These are phyloP conservation scores for Nakazawaea laoshanensis DNA, from an alignment of 805 yeast genomes.

Conservation along the genomic window DNA sequence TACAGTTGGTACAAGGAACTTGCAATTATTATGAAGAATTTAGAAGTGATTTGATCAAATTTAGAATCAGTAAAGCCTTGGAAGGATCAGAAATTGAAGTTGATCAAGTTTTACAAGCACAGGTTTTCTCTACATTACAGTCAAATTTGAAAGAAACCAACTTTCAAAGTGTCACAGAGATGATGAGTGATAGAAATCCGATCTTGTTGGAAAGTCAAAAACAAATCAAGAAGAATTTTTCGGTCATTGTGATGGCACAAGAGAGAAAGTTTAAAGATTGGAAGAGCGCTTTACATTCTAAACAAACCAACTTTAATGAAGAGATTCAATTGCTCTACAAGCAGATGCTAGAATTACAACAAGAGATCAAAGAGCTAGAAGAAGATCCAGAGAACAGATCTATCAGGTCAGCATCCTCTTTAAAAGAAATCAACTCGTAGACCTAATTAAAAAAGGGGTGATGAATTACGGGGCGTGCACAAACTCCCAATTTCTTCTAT, in stretches of 20 bases:
- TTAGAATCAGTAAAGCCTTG: conserved; percentile 26
- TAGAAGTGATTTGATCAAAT: conserved; percentile 47
- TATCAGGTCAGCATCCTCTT: too few species aligned
- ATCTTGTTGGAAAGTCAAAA: conserved; percentile 35
- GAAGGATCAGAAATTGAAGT: neutral
- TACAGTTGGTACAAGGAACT: conserved; percentile 70
- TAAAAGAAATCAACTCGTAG: too few species aligned
- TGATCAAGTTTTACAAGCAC: too few species aligned
- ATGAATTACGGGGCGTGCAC: too few species aligned
- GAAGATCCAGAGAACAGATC: neutral
- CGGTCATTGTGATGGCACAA: conserved; percentile 35
- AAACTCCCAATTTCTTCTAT: too few species aligned
- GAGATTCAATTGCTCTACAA: conserved; percentile 39
- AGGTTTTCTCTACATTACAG: too few species aligned
- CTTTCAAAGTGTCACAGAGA: conserved; percentile 26
- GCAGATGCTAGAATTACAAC: conserved; percentile 28
- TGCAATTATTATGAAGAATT: conserved; percentile 71
- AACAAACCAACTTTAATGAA: conserved; percentile 47
- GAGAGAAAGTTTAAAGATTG: conserved; percentile 54
- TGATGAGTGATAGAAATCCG: conserved; percentile 34
- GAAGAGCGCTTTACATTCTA: conserved; percentile 45
- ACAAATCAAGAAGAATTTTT: conserved; percentile 32
- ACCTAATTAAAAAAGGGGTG: too few species aligned
- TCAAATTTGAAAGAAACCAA: neutral
- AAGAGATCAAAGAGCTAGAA: conserved; percentile 12